Evolutionary conservation across 2,329 filamentous ascomycete genomes (phyloP), one percentile per base, ranked within the genome.

Genomic region (Cytospora piceicola): DNA sequence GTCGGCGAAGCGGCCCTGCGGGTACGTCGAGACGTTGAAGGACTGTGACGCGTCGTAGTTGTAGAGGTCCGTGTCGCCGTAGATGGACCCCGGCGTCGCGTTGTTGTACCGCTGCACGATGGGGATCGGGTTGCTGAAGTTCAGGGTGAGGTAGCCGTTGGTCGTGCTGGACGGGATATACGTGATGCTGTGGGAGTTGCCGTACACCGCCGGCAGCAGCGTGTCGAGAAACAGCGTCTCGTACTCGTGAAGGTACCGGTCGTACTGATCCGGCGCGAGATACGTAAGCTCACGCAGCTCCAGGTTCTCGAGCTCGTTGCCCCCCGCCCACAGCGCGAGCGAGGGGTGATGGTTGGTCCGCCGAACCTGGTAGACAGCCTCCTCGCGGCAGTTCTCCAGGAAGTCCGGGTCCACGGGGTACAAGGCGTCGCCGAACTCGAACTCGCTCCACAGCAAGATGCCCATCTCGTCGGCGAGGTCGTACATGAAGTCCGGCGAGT

Each of bases 391-490:
- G 63, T 87, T 88, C 5, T 83, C 82, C 0, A 88, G 72, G 69
- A 88, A 89, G 0, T 77, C 78, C 0, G 77, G 68, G 58, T 84
- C 74, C 0, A 84, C 80, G 0, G 87, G 86, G 70, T 89, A 89
- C 3, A 88, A 74, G 1, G 85, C 80, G 72, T 88, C 86, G 14
- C 84, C 82, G 71, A 88, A 89, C 70, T 89, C 79, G 67, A 89
- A 88, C 67, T 89, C 86, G 58, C 81, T 85, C 86, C 86, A 89
- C 0, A 89, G 77, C 8, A 89, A 75, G 6, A 89, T 79, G 1
- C 87, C 87, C 70, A 80, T 80, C 71, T 87, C 84, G 71, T 89
- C 86, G 1, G 86, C 87, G 12, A 88, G 76, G 64, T 88, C 85
- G 70, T 86, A 89, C 67, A 89, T 84, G 68, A 85, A 88, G 68